Conservation (phyloP, 768 basidiomycete species). For the Boletus sp. region DNA sequence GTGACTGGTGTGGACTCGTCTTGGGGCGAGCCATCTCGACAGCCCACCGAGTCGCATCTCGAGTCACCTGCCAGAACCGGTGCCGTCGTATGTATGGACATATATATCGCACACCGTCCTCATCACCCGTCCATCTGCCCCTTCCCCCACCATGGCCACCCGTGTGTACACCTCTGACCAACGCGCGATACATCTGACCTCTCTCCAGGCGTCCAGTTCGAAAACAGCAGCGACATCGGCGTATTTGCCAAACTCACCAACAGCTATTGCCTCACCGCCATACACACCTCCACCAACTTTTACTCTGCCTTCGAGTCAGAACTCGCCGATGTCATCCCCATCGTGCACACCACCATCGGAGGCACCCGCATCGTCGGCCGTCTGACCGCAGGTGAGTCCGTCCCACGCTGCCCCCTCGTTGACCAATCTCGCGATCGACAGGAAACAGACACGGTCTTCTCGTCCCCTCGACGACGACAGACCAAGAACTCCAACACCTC, state of each 20-base stretch:
- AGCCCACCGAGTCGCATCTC: conserved; percentile 3
- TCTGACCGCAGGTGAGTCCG: conserved; percentile 74
- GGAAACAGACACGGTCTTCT: conserved; percentile 97
- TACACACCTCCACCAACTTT: conserved; percentile 95
- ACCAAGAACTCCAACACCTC: conserved; percentile 97
- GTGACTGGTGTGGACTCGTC: conserved; percentile 4
- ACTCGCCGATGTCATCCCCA: conserved; percentile 87
- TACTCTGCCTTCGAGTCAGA: conserved; percentile 97
- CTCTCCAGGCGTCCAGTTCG: conserved; percentile 77
- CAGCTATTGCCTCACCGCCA: conserved; percentile 91
- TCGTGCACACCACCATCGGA: conserved; percentile 93
- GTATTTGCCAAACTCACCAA: conserved; percentile 98
- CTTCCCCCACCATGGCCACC: conserved; percentile 51
- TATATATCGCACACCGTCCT: no score
- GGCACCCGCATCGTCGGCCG: conserved; percentile 94
- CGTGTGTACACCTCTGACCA: conserved; percentile 41
- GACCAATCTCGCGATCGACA: conserved; percentile 22
- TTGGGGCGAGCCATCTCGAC: neutral
- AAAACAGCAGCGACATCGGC: conserved; percentile 93
- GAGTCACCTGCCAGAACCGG: conserved; percentile 8
- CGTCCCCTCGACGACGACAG: conserved; percentile 92
- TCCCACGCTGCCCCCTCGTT: accelerated
- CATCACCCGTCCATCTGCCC: neutral
- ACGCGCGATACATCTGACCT: neutral
- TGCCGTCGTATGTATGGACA: no score